These are phyloP conservation scores for Scortechinia acanthostroma DNA, from an alignment of 2,329 filamentous ascomycete genomes.

Conservation along the genomic window DNA sequence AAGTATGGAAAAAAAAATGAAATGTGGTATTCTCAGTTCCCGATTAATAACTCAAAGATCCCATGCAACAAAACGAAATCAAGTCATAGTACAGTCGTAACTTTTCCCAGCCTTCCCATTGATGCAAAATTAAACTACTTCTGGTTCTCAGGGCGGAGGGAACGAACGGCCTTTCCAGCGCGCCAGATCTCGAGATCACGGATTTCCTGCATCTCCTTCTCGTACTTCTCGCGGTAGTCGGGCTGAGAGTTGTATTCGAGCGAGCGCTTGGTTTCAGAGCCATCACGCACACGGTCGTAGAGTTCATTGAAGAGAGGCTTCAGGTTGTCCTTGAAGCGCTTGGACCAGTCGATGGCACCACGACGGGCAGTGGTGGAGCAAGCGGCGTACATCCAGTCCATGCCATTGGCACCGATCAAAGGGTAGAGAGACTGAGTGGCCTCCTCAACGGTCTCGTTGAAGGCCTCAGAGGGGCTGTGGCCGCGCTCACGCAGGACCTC, in stretches of 20 bases:
- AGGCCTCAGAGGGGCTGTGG: conserved; percentile 94
- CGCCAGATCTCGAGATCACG: conserved; percentile 97
- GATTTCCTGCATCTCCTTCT: conserved; percentile 98
- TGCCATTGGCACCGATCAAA: conserved; percentile 91
- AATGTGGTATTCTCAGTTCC: not conserved
- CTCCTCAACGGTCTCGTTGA: conserved; percentile 99
- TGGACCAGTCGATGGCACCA: conserved; percentile 97
- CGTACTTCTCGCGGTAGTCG: conserved; percentile 95
- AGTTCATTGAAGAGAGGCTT: conserved; percentile 98
- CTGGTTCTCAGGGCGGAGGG: conserved; percentile 81
- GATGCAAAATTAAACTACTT: conserved; percentile 44
- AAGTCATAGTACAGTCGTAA: conserved; percentile 22
- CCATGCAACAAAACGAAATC: conserved; percentile 6
- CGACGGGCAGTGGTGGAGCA: conserved; percentile 98
- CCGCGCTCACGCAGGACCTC: conserved; percentile 98
- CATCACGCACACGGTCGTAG: conserved; percentile 85
- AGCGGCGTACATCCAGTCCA: conserved; percentile 99
- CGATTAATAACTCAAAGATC: conserved; percentile 1
- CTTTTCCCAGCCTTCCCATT: conserved; percentile 11
- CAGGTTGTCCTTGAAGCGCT: conserved; percentile 92
- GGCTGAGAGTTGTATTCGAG: conserved; percentile 93
- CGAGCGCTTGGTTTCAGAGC: conserved; percentile 89
- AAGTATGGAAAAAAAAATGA: conserved; percentile 3
- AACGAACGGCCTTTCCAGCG: conserved; percentile 89
- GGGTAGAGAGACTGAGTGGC: conserved; percentile 97